Evolutionary conservation across 2,329 filamentous ascomycete genomes (phyloP), one percentile per base, ranked within the genome.

Genomic region (Beauveria varroae): DNA sequence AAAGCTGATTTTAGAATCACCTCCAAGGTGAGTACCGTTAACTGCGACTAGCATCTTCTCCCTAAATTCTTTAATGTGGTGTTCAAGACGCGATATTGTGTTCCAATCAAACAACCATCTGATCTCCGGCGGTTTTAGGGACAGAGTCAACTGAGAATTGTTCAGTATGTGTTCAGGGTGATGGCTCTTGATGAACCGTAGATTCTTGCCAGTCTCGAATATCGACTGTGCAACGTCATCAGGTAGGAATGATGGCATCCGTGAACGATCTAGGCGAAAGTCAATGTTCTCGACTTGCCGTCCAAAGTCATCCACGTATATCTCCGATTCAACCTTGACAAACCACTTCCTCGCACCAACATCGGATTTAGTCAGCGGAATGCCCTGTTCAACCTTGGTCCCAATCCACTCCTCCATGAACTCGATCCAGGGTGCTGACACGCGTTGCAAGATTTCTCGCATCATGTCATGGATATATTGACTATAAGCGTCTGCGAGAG

Each of bases 141-240:
- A 70, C 10, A 69, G 66, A 6, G 84, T 71, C 6, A 81, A 75
- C 28, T 78, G 76, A n/a, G 77, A 68, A 47, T 78, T 79, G 16
- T 84, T 82, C 47, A 95, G 75, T 0, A 87, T 85, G 69, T 96
- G 89, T 2, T 86, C 78, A 5, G 89, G 82, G 69, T 95, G 89
- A 66, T 88, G 85, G 24, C 78, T 76, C 66, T 86, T 83, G 53
- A 96, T 78, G 59, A 95, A 86, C 8, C 89, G 84, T 53, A 96
- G 74, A 69, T 89, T 93, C 67, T 83, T 84, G 4, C 90, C 91
- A 3, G 87, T 89, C 70, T 96, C 90, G 65, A 93, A 93, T n/a
- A 95, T 84, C 5, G 80, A 77, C 56, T 83, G 80, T 3, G 85
- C 86, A 65, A 93, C 82, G 62, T 95, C 90, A 5, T 77, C 71